These are phyloP conservation scores for Acer yangbiense DNA, from an alignment of 345 rosid species.

Conservation along the genomic window DNA sequence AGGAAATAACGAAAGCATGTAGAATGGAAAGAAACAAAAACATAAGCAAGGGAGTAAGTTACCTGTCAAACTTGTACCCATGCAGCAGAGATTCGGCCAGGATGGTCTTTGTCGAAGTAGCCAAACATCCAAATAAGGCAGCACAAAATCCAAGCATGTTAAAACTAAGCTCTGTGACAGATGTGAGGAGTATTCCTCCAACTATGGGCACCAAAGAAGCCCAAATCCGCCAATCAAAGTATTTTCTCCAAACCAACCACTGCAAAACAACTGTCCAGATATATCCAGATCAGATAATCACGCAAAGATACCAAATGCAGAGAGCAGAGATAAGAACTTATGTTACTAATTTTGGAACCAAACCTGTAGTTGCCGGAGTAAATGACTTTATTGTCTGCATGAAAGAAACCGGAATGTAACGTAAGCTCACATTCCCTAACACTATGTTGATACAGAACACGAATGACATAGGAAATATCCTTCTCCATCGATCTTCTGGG, in stretches of 20 bases:
- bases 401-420: constrained; percentile 97
- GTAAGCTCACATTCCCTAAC: constrained; percentile 90
- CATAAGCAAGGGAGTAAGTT: constrained; percentile 4
- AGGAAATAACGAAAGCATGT: not conserved
- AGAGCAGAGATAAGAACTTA: not conserved
- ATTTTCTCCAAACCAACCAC: constrained; percentile 96
- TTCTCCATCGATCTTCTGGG: constrained; percentile 93
- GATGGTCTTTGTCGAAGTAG: constrained; percentile 99
- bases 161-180: constrained; percentile 92
- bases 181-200: constrained; percentile 96
- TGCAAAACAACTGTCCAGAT: constrained; percentile 79
- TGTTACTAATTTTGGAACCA: constrained; percentile 7
- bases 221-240: constrained; percentile 99
- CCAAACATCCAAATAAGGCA: constrained; percentile 95
- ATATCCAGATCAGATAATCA: constrained; percentile 31
- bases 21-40: not conserved
- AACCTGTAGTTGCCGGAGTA: constrained; percentile 99
- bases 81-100: constrained; percentile 96
- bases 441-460: constrained; percentile 97
- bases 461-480: constrained; percentile 98
- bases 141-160: constrained; percentile 97
- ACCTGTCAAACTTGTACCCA: constrained; percentile 99
- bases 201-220: constrained; percentile 92
- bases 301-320: not conserved
- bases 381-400: constrained; percentile 99